Base-by-base conservation (phyloP, 2,329 filamentous ascomycete genomes). In the Aspergillus clavatus region DNA sequence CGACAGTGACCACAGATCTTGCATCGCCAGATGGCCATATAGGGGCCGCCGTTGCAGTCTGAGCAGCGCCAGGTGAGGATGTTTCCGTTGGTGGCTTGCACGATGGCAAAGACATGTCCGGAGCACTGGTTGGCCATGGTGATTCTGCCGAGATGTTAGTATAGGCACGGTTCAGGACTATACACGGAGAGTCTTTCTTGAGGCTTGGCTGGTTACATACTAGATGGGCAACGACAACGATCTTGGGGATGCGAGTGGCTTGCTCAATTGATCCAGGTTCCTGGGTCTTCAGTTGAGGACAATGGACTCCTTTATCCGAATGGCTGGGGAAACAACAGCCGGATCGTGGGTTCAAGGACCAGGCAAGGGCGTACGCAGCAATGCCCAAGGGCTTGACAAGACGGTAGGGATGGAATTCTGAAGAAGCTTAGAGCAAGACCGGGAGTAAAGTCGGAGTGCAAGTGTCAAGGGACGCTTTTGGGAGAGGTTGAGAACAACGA, bases 61-160 rank as follows among this genome's bases (percentile, higher is more conserved):
- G 65, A 69, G 53, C 68, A 71, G n/a, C 65, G 62, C 68, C 68
- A 71, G 40, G 65, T 66, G 43, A 71, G 56, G 47, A 70, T 70
- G 43, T 68, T 70, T 36, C 68, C 68, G 49, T 71, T 70, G 37
- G 64, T 66, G 8, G 63, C 59, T 50, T 71, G 68, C 27, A 69
- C 55, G 43, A 70, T 68, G 43, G 57, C 60, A 45, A 69, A 70
- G 27, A 56, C 48, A 45, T 70, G 67, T 40, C 64, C 63, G 40
- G 64, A 66, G 45, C 64, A 69, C 43, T 68, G 66, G 51, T 68
- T 69, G 45, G 66, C 66, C 66, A 69, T 69, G 41, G 22, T 56
- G 47, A 37, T 27, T 47, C 21, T 26, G 35, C 16, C 7, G 19
- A 11, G 12, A 16, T 12, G 38, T 51, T 47, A 51, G 43, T 40